These are phyloP conservation scores for Fusarium domesticum DNA, from an alignment of 2,329 filamentous ascomycete species.

Conservation along the genomic window DNA sequence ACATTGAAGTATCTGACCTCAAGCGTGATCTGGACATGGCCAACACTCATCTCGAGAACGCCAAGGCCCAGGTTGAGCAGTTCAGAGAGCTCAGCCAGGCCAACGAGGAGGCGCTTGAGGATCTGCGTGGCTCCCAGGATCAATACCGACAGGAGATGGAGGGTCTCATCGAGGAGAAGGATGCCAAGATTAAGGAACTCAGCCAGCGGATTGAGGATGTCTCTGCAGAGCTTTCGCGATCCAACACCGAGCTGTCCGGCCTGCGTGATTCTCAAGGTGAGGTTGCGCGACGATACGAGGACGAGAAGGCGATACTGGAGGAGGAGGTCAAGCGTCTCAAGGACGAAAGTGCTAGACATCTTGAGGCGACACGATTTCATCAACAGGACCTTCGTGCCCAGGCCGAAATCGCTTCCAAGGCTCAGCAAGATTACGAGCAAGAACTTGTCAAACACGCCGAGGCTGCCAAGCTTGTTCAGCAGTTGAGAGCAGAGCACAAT, in stretches of 20 bases:
- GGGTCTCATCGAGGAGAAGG: conserved; percentile 69
- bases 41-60: conserved; percentile 74
- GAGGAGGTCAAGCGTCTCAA: conserved; percentile 77
- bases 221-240: conserved; percentile 73
- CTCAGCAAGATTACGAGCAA: conserved; percentile 92
- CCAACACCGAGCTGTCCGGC: conserved; percentile 77
- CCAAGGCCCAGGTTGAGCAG: conserved; percentile 77
- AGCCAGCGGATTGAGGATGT: conserved; percentile 82
- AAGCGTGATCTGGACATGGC: conserved; percentile 83
- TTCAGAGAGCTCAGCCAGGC: conserved; percentile 86
- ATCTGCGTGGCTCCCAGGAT: conserved; percentile 75
- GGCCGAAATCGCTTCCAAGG: conserved; percentile 86
- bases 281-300: conserved; percentile 64
- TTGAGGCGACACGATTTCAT: conserved; percentile 77
- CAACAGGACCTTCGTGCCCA: conserved; percentile 91
- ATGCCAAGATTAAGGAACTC: conserved; percentile 74
- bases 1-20: conserved; percentile 78
- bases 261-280: conserved; percentile 81
- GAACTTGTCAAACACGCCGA: conserved; percentile 95
- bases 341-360: conserved; percentile 77
- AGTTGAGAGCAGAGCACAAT: conserved; percentile 76
- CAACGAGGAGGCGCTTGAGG: conserved; percentile 82
- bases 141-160: conserved; percentile 88
- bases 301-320: conserved; percentile 77
- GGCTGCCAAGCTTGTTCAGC: conserved; percentile 81